Conservation (phyloP, 2,329 filamentous ascomycete species). For the Cladorrhinum sp. region DNA sequence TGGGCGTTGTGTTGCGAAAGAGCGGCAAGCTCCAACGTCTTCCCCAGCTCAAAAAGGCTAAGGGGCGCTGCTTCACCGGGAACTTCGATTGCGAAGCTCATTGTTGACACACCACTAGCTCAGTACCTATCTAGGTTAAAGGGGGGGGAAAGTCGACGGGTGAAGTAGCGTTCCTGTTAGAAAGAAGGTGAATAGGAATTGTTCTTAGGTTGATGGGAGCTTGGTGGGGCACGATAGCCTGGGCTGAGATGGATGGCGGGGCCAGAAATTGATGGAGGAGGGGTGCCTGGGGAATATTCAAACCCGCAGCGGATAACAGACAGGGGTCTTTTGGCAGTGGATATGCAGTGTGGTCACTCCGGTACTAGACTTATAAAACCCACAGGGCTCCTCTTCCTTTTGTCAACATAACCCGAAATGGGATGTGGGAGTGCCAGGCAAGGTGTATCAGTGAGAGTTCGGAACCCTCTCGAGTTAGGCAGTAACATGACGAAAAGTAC, state of each 20-base stretch:
- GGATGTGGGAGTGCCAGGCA: too few relatives aligned
- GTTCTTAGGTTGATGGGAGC: background rate
- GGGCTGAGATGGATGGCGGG: background rate
- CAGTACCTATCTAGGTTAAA: background rate
- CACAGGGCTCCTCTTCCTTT: too few relatives aligned
- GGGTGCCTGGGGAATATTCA: background rate
- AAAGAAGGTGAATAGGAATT: background rate
- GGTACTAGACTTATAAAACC: background rate
- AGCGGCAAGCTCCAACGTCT: slow-evolving; percentile 58
- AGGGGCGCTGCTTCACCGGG: slow-evolving; percentile 77
- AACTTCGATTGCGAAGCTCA: slow-evolving; percentile 74
- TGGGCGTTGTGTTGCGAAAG: slow-evolving; percentile 60
- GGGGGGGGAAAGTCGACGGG: background rate
- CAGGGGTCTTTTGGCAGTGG: background rate
- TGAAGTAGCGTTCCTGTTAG: background rate
- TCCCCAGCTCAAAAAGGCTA: slow-evolving; percentile 60
- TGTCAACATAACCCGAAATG: too few relatives aligned
- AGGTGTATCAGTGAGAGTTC: too few relatives aligned
- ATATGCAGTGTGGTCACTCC: background rate
- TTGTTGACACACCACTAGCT: slow-evolving; percentile 33
- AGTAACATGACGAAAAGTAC: background rate
- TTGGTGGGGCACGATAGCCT: background rate
- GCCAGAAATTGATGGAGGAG: background rate
- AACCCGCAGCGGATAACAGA: background rate
- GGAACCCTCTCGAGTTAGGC: too few relatives aligned